Evolutionary conservation across 2,329 filamentous ascomycete species (phyloP), one percentile per base, ranked within the genome.

Genomic region (Aspergillus phoenicis): DNA sequence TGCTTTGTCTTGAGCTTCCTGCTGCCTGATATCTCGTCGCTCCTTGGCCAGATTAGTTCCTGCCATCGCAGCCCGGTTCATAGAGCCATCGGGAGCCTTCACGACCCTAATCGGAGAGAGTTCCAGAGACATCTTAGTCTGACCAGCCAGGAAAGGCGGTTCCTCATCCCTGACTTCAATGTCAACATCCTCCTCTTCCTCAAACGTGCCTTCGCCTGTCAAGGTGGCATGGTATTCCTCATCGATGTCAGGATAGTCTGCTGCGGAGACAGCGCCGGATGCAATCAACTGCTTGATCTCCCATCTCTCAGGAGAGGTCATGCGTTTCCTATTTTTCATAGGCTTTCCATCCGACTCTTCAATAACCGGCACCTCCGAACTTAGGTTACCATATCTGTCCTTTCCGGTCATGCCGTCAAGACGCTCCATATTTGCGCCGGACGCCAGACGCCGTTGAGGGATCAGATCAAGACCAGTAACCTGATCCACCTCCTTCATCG

Each of bases 401-500:
- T 84, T 82, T 8, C 67, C 66, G n/a, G 71, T 62, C 13, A 67
- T 64, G 15, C 89, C 89, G 59, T 93, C 90, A 5, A 98, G 79
- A 1, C 87, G 87, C 72, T 94, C 89, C 82, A 90, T 90, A 70
- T 99, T 99, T 10, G 95, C 95, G 7, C 95, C 95, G 1, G 94
- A 95, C 30, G 90, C 88, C 70, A 98, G 86, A 51, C 90, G 84
- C 61, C 85, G 85, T 64, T 93, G 88, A 0, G 93, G 92, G 30
- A 89, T 87, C 41, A 97, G 80, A 71, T 99, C 95, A 71, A 87
- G 85, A 5, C 95, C 95, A 3, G 91, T 93, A 30, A 86, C 84
- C 75, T 99, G 95, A 68, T 99, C 94, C 15, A 97, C 93, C 63
- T 97, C 94, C 72, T 97, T 97, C 93, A 99, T 97, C 0, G 93